Conservation (phyloP, 805 yeast genomes). For the Ogataea sp. region DNA sequence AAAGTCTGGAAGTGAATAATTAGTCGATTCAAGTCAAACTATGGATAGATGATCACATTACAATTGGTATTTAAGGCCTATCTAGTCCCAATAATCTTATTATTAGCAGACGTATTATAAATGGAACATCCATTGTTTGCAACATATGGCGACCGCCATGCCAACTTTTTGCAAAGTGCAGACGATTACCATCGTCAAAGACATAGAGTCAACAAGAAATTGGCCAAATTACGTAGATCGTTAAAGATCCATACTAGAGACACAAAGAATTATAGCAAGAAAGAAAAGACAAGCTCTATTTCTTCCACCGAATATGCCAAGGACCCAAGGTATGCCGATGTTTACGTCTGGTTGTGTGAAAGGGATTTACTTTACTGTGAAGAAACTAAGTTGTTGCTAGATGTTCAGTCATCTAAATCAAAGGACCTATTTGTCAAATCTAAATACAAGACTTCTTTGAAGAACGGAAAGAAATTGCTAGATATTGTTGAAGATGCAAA, state of each 20-base stretch:
- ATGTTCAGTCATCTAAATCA: constrained; percentile 39
- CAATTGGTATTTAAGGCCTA: too few species aligned
- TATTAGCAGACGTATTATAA: background rate
- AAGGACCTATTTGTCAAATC: constrained; percentile 48
- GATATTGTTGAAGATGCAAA: constrained; percentile 22
- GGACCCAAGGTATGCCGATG: constrained; percentile 45
- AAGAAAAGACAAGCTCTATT: constrained; percentile 40
- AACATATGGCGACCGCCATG: constrained; percentile 50
- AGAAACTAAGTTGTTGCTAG: constrained; percentile 50
- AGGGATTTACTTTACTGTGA: constrained; percentile 65
- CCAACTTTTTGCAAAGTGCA: constrained; percentile 55
- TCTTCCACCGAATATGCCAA: constrained; percentile 38
- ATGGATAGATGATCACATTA: too few species aligned
- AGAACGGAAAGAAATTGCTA: constrained; percentile 35
- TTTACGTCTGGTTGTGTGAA: constrained; percentile 66
- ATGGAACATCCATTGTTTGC: constrained; percentile 40
- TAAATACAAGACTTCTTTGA: constrained; percentile 58
- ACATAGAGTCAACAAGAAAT: constrained; percentile 46
- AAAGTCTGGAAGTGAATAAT: too few species aligned
- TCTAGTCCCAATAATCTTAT: too few species aligned
- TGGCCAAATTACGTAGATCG: constrained; percentile 58
- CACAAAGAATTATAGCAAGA: constrained; percentile 49
- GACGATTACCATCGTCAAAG: constrained; percentile 68
- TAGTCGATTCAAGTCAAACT: too few species aligned
- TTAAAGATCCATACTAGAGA: constrained; percentile 57